Conservation (phyloP, 169 alveolate species). For the Theileria parva region DNA sequence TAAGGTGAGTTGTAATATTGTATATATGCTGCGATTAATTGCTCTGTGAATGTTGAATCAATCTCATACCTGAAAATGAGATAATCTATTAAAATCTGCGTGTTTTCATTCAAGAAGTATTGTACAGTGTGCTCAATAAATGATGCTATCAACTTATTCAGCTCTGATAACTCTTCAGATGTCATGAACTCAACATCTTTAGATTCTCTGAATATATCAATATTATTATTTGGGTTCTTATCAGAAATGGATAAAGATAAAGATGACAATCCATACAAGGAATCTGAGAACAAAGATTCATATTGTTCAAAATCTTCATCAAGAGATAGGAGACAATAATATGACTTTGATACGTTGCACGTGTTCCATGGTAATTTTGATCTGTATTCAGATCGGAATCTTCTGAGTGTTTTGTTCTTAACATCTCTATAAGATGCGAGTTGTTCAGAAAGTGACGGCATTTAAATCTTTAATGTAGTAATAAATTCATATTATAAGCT, state of each 20-base stretch:
- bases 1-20: slow-evolving; percentile 48
- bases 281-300: slow-evolving; percentile 38
- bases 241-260: background rate
- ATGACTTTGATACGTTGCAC: slow-evolving; percentile 23
- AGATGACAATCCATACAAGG: slow-evolving; percentile 22
- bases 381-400: slow-evolving; percentile 8
- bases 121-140: slow-evolving; percentile 44
- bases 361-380: slow-evolving; percentile 29
- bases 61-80: slow-evolving; percentile 53
- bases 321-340: slow-evolving; percentile 22
- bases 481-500: background rate
- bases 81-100: slow-evolving; percentile 36
- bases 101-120: slow-evolving; percentile 29
- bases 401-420: slow-evolving; percentile 14
- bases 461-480: background rate
- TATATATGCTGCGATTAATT: slow-evolving; percentile 18
- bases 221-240: background rate
- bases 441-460: slow-evolving; percentile 18
- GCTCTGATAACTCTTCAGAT: slow-evolving; percentile 27
- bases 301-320: slow-evolving; percentile 31
- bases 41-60: slow-evolving; percentile 29
- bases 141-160: slow-evolving; percentile 17
- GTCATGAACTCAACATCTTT: slow-evolving; percentile 60
- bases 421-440: slow-evolving; percentile 10
- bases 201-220: background rate